Base-by-base conservation (phyloP, 2,329 filamentous ascomycete genomes). In the Apiospora pterosperma region DNA sequence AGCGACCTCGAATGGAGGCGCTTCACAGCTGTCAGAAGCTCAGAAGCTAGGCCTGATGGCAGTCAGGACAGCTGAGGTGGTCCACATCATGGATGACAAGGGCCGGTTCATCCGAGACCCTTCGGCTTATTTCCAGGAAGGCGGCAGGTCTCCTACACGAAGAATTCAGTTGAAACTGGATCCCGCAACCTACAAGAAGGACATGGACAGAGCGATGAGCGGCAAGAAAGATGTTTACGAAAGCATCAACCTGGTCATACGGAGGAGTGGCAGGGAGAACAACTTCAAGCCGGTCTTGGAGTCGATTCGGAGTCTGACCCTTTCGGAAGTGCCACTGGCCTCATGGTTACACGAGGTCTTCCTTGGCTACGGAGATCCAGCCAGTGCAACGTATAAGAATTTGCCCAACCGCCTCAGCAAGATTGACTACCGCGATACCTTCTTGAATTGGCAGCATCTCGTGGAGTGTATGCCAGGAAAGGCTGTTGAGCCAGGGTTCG, bases 311-410 rank as follows among this genome's bases (percentile, higher is more conserved):
- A 92, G 88, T 68, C 85, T 99, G 36, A 91, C 93, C 2, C 82
- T 97, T 38, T 93, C 93, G 0, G 92, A 97, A 70, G 89, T 95
- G 23, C 91, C 92, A 7, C 84, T 98, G 63, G 93, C 96, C 16
- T 87, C 90, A 2, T 99, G 96, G 96, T 83, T 99, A 52, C 93
- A 97, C 72, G 96, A 98, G 70, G 95, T 98, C 11, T 99, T 98
- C 76, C 82, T 99, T n/a, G 96, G 96, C 3, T 98, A 97, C 76
- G 96, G 96, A 59, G 94, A 99, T 76, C 95, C 96, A 65, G 87
- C 92, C 36, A 90, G 92, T 65, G 96, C 96, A 38, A 91, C 88
- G 25, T 97, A 97, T 79, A 93, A 92, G 68, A 90, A 93, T 61
- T 80, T 99, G 19, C 80, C 91, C 1, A 96, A 93, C 75, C 86